Conservation (phyloP, 257 asterid genomes). For the Solanum habrochaites region DNA sequence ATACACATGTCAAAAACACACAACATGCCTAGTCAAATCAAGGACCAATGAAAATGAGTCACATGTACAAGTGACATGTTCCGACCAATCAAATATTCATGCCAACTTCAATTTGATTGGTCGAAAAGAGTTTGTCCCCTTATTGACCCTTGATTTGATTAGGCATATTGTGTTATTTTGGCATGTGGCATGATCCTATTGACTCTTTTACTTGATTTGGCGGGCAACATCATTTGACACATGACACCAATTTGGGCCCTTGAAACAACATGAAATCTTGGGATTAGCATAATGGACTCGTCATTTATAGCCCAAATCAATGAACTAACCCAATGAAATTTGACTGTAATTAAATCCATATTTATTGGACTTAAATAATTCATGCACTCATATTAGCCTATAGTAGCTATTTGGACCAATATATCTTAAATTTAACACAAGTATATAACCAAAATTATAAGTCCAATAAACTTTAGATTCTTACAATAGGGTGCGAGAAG, state of each 20-base stretch:
- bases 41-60: not conserved
- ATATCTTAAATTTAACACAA: not conserved
- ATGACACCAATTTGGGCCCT: not conserved
- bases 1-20: not conserved
- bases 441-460: too few species aligned
- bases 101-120: not conserved
- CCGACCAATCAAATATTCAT: not conserved
- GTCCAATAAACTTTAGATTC: not conserved
- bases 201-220: not conserved
- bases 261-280: not conserved
- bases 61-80: not conserved
- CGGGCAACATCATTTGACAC: not conserved
- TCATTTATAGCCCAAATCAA: not conserved
- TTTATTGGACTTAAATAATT: not conserved
- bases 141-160: not conserved
- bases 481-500: not conserved
- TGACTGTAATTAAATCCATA: not conserved
- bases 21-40: not conserved
- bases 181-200: not conserved
- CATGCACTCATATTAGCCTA: not conserved
- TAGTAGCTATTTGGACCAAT: not conserved
- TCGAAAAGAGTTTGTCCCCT: not conserved
- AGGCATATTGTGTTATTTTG: not conserved
- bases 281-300: not conserved
- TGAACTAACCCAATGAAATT: not conserved